A percentile compares a stretch with the other conserved stretches of the same genome.
Evolutionary conservation across 306 rosid genomes (phyloP).

Genomic region (Sicyos baderoa): DNA sequence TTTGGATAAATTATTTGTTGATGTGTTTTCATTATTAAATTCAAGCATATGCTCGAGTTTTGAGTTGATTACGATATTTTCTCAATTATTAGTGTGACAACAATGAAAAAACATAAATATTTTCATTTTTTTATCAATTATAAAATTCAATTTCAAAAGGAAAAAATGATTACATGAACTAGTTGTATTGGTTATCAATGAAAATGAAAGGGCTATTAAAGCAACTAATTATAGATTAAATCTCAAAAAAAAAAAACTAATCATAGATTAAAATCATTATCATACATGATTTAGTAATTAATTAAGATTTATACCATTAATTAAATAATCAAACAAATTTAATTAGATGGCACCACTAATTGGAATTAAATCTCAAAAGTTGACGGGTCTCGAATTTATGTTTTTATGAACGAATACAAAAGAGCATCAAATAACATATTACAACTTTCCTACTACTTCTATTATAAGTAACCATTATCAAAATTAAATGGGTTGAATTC

Average conservation of each 20-base stretch:
- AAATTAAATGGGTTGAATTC: background rate
- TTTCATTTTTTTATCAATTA: too few species aligned
- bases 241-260: background rate
- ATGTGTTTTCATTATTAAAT: background rate
- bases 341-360: background rate
- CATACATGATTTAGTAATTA: background rate
- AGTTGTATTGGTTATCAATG: background rate
- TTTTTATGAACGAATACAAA: background rate
- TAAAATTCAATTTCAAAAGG: too few species aligned
- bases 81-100: background rate
- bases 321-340: background rate
- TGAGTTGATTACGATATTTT: background rate
- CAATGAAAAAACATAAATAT: background rate
- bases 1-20: background rate
- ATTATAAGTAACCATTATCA: background rate
- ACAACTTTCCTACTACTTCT: background rate
- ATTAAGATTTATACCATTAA: background rate
- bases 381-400: background rate
- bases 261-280: background rate
- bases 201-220: background rate
- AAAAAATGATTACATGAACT: too few species aligned
- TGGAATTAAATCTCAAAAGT: background rate
- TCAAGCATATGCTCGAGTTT: too few species aligned
- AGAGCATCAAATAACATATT: background rate
- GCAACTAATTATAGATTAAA: background rate